Evolutionary conservation across 495 filamentous ascomycete genomes (phyloP), one percentile per base, ranked within the genome.

Genomic region (Clohesyomyces aquaticus): DNA sequence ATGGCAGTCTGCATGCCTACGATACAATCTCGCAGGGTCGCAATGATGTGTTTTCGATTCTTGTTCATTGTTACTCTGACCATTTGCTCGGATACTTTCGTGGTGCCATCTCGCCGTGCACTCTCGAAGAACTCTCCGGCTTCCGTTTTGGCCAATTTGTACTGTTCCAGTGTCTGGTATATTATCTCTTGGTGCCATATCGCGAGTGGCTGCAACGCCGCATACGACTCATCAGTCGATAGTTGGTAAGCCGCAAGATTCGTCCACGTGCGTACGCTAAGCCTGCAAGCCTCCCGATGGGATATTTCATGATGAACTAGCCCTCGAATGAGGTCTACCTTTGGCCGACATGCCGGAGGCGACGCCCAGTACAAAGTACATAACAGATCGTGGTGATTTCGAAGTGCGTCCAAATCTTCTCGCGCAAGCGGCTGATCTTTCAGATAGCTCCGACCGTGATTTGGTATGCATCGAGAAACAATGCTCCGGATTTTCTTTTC

Each of bases 301-400:
- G 93, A 95, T 29, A 69, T 86, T 19, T 83, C 82, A 21, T 93
- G 86, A 57, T 88, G 77, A n/a, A 98, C 88, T 0, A 98, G 82
- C 62, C 88, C 82, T 53, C 86, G 86, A 16, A 98, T 85, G 14
- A 87, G 79, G 56, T 87, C 81, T 4, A 92, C 65, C 27, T 85
- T 82, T 25, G 91, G 91, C 25, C 93, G 81, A 51, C 84, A 82
- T 19, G 81, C 79, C 19, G 86, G 77, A 28, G 93, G 92, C 18
- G 91, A 88, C 11, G 83, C 88, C 86, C 87, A 96, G 75, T 91
- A 96, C 29, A 98, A 80, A 1, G 89, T 93, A 65, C 88, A 91
- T 1, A 98, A 83, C 47, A 98, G 82, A 72, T 98, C 91, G 70
- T 96, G 91, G 65, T 98, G 93, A 70, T 98, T 98, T 61, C 91